Base-by-base conservation (phyloP, 129 eudicot species). In the Pittosporum tobira region DNA sequence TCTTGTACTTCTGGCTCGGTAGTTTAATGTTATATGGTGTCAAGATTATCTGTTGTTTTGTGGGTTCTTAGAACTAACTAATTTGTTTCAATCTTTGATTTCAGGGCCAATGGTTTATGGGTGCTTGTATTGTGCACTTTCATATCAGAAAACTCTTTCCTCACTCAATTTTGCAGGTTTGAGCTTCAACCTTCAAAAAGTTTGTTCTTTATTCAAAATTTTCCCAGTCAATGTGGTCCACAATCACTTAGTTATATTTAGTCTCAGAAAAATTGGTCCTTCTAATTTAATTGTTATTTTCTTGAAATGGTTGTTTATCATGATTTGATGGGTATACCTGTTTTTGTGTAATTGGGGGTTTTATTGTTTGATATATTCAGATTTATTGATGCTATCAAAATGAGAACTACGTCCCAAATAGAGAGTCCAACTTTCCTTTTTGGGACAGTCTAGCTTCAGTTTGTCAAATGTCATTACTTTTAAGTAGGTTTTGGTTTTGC, bases 91-190 rank as follows among this genome's bases (percentile, higher is more conserved):
- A 18, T 40, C 6, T 65, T 23, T 53, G 0, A 14, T 68, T 49
- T 47, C 79, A 89, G 97, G 97, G 25, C 98, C 98, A 16, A 90
- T 90, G 98, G 98, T 90, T 26, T 90, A 90, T 61, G 98, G 94
- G 46, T 90, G 98, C 82, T 62, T 90, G 75, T 90, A 85, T 66
- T 90, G 98, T 69, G 77, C 98, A 10, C 46, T 64, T 48, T 90
- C 98, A 14, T 90, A 86, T 78, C 76, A 82, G 85, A 67, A 80
- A 18, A 80, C 98, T 5, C 80, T 90, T 10, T 75, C 98, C 67
- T 73, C 89, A 6, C 66, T 90, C 62, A 67, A 71, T 12, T 90
- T 90, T 70, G 98, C 98, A 73, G 98, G 97, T 90, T 23, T 4
- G 23, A 10, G 2, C 51, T 46, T 61, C 54, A 5, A 30, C 59